Base-by-base conservation (phyloP, 208 protist species). In the Tetramitus jugosus region DNA sequence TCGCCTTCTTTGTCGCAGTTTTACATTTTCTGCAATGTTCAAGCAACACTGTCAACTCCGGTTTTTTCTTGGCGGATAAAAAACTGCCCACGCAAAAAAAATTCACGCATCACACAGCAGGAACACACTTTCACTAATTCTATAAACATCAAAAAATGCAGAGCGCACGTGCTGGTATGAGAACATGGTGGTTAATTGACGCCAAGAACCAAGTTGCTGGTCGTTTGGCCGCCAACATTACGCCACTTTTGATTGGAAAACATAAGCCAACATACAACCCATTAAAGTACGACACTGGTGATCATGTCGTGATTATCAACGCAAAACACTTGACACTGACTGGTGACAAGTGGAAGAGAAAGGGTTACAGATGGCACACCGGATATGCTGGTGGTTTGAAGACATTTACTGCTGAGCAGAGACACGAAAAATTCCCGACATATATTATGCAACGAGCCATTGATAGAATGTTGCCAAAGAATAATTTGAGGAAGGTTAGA, bases 331-430 rank as follows among this genome's bases (percentile, higher is more conserved):
- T 80, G 6, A 4, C 35, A 35, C 33, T 80, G 8, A 79, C 72
- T 35, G 78, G 78, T 1, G 35, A 76, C 29, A 80, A 80, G 60
- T 65, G 45, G 53, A 45, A 80, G 33, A 42, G 62, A 39, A 65
- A 74, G 42, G 29, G 65, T 13, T 74, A 80, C 29, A 71, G 67
- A 64, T 60, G 45, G 35, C 67, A 80, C 49, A 79, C 78, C 26
- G 78, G 78, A 42, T 80, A 80, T 76, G 29, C 68, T 62, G 78
- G 78, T 40, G 78, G 78, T 42, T 46, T 80, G 26, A 80, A 76
- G 72, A 43, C 43, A 74, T 61, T 53, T 42, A 42, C 72, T 39
- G 49, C 62, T 35, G 39, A 72, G 31, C 33, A 80, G 40, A 60
- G 37, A 71, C 45, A 65, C 35, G 78, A 80, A 31, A 31, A 17